A percentile compares a stretch with the other conserved stretches of the same genome.
Evolutionary conservation across 352 stramenopile species (phyloP).

Genomic region (Hyphochytrium catenoides): DNA sequence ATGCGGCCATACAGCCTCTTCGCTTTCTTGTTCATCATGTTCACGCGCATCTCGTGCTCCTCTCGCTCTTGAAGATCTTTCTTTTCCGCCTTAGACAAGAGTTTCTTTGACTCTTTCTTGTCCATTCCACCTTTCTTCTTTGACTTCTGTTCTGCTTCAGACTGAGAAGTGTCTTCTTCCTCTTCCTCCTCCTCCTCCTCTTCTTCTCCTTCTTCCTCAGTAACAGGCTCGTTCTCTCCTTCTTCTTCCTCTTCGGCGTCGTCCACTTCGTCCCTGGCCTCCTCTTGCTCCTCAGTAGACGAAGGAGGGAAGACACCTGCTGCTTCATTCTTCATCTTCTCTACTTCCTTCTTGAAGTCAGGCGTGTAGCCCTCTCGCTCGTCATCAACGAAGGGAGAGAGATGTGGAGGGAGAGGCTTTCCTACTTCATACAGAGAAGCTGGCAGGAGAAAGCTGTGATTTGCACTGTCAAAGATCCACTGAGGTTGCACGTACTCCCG

Average conservation of each 20-base stretch:
- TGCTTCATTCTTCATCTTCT: slow-evolving; percentile 62
- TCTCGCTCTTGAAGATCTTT: slow-evolving; percentile 43
- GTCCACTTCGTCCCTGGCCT: slow-evolving; percentile 36
- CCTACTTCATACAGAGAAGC: slow-evolving; percentile 77
- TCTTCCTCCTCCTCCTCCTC: slow-evolving; percentile 20
- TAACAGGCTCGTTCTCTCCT: slow-evolving; percentile 12
- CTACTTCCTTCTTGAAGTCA: slow-evolving; percentile 76
- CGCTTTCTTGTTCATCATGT: slow-evolving; percentile 77
- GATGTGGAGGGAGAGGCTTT: slow-evolving; percentile 57
- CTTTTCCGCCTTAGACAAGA: slow-evolving; percentile 47
- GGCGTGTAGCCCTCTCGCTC: slow-evolving; percentile 86
- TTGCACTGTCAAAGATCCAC: slow-evolving; percentile 95
- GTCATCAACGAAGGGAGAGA: slow-evolving; percentile 92
- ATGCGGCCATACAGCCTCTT: slow-evolving; percentile 71
- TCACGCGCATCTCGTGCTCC: slow-evolving; percentile 57
- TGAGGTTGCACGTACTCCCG: slow-evolving; percentile 97
- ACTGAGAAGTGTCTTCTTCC: slow-evolving; percentile 14
- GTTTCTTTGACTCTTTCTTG: slow-evolving; percentile 25
- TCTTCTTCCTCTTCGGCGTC: slow-evolving; percentile 42
- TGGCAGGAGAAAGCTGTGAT: slow-evolving; percentile 83
- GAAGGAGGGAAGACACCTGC: no score
- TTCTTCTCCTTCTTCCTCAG: slow-evolving; percentile 12
- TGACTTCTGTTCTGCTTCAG: slow-evolving; percentile 6
- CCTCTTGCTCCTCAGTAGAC: slow-evolving; percentile 40
- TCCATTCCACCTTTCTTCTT: slow-evolving; percentile 7